Evolutionary conservation across 2,329 filamentous ascomycete genomes (phyloP).

Genomic region (Phyllosticta citrichinensis): DNA sequence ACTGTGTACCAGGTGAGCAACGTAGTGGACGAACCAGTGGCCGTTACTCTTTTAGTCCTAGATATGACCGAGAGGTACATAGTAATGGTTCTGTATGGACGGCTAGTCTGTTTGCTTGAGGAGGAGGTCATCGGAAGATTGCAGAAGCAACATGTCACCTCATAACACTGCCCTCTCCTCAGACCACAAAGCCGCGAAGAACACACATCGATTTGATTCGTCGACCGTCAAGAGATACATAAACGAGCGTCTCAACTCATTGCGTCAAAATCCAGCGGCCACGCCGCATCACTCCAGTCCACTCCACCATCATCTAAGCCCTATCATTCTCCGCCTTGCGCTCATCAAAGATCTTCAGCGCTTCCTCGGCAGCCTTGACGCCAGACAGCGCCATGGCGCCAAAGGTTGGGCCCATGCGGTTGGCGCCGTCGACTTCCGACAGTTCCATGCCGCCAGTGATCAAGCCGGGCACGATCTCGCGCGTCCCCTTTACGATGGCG

Average conservation of each 20-base stretch:
- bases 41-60: too few species aligned
- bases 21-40: too few species aligned
- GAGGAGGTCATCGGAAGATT: too few species aligned
- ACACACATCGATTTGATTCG: too few species aligned
- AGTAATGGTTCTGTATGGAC: too few species aligned
- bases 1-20: too few species aligned
- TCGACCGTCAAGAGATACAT: too few species aligned
- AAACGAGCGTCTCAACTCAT: background rate
- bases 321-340: conserved; percentile 68
- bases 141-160: too few species aligned
- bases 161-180: too few species aligned
- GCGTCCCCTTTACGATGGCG: conserved; percentile 83
- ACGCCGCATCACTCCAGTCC: background rate
- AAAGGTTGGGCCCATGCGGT: conserved; percentile 85
- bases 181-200: too few species aligned
- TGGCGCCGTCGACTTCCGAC: conserved; percentile 80
- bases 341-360: conserved; percentile 63
- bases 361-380: conserved; percentile 86
- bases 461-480: conserved; percentile 77
- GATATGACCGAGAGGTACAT: too few species aligned
- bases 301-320: conserved; percentile 12
- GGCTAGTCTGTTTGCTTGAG: too few species aligned
- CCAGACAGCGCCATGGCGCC: conserved; percentile 82
- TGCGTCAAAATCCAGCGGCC: background rate
- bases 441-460: conserved; percentile 95